Percentiles rank a stretch among this genome's conserved stretches.
These are phyloP conservation scores for Populus trichocarpa DNA, from an alignment of 441 rosid genomes.

Conservation along the genomic window DNA sequence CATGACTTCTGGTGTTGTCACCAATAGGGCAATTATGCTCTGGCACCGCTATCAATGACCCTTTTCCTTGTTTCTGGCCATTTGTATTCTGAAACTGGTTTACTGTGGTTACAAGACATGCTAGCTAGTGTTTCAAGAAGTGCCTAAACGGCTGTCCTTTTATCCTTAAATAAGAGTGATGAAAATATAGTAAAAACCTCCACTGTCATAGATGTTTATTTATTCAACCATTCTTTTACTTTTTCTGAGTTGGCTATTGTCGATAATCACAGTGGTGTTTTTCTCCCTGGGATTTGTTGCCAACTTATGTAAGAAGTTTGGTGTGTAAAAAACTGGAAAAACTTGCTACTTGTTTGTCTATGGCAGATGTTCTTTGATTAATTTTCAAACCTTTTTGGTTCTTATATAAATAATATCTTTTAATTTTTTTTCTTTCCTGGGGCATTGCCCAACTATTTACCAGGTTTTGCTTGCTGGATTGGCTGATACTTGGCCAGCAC, in stretches of 20 bases:
- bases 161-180: background rate
- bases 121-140: background rate
- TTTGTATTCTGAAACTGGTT: background rate
- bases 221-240: background rate
- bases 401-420: background rate
- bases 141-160: background rate
- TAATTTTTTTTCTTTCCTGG: constrained; percentile 5
- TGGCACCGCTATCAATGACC: background rate
- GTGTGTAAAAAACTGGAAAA: background rate
- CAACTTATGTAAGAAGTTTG: background rate
- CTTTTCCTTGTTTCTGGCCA: background rate
- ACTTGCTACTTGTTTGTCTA: background rate
- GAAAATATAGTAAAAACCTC: background rate
- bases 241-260: background rate
- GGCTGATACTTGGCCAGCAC: constrained; percentile 89
- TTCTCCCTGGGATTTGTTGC: background rate
- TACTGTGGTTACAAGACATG: background rate
- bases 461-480: constrained; percentile 85
- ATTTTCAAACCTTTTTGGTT: background rate
- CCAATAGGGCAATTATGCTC: background rate
- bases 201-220: background rate
- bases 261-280: background rate
- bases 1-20: background rate
- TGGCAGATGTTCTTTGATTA: background rate
- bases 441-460: constrained; percentile 14